Percentiles rank a stretch among this genome's conserved stretches.
Conservation (phyloP, 1,139 yeast species). For the Pichia sp. region DNA sequence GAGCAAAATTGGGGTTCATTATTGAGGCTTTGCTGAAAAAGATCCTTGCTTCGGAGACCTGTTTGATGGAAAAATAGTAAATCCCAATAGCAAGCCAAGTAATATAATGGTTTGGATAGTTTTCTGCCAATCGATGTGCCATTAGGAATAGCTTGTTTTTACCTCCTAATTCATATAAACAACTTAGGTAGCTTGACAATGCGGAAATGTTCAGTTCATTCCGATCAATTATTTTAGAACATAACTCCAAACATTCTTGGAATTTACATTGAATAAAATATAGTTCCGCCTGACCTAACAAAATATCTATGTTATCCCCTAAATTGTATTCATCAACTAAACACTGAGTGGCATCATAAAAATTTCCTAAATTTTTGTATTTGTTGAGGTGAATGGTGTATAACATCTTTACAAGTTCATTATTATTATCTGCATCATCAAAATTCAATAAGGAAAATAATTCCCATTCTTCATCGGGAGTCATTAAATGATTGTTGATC, state of each 20-base stretch:
- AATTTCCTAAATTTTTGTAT: slow-evolving; percentile 52
- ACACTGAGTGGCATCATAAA: slow-evolving; percentile 57
- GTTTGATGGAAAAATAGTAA: slow-evolving; percentile 71
- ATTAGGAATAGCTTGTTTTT: slow-evolving; percentile 71
- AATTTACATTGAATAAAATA: slow-evolving; percentile 74
- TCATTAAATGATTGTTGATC: slow-evolving; percentile 61
- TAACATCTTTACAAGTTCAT: slow-evolving; percentile 66
- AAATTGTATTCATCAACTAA: slow-evolving; percentile 67
- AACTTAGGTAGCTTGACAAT: slow-evolving; percentile 74
- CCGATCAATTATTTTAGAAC: slow-evolving; percentile 48
- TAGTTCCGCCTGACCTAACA: slow-evolving; percentile 64
- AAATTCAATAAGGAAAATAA: slow-evolving; percentile 62
- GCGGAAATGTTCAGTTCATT: slow-evolving; percentile 71
- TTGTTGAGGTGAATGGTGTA: slow-evolving; percentile 75
- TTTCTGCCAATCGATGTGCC: slow-evolving; percentile 83
- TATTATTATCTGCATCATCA: slow-evolving; percentile 68
- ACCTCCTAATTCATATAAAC: slow-evolving; percentile 79
- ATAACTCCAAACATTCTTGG: slow-evolving; percentile 64
- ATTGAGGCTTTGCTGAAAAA: slow-evolving; percentile 87
- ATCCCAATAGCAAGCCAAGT: slow-evolving; percentile 94
- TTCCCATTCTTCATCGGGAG: slow-evolving; percentile 87
- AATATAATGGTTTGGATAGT: slow-evolving; percentile 72
- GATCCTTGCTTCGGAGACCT: slow-evolving; percentile 74
- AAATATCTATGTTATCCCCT: slow-evolving; percentile 59
- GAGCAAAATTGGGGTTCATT: slow-evolving; percentile 83